Evolutionary conservation across 768 basidiomycete genomes (phyloP).

Genomic region (Coprinopsis cinerea): DNA sequence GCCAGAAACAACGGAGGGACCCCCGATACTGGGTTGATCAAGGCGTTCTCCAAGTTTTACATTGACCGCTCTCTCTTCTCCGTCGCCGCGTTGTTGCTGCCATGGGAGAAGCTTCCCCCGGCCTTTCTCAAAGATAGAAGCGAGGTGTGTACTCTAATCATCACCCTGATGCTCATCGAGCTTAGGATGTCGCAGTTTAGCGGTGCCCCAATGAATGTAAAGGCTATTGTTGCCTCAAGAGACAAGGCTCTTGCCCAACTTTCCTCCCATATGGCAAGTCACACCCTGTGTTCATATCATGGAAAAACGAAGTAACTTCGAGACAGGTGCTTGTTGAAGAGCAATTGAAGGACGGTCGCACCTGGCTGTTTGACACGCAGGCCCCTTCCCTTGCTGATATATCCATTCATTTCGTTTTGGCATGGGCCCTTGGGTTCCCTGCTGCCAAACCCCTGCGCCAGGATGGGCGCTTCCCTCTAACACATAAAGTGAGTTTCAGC

Average conservation of each 20-base stretch:
- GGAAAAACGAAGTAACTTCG: not conserved
- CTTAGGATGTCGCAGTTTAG: conserved; percentile 19
- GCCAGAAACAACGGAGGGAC: conserved; percentile 32
- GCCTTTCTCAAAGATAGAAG: conserved; percentile 46
- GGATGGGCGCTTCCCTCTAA: conserved; percentile 29
- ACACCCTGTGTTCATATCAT: not conserved
- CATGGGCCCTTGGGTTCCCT: conserved; percentile 37
- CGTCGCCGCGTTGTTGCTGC: conserved; percentile 33
- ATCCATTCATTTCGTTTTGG: conserved; percentile 41
- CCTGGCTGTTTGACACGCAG: conserved; percentile 54
- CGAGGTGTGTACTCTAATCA: conserved; percentile 25
- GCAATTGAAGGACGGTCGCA: conserved; percentile 46
- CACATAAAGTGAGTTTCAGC: conserved; percentile 29
- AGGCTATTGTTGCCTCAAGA: conserved; percentile 27
- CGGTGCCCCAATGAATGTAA: conserved; percentile 32
- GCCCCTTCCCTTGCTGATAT: conserved; percentile 47
- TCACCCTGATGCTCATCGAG: not conserved
- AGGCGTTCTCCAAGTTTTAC: conserved; percentile 42
- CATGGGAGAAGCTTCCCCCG: conserved; percentile 42
- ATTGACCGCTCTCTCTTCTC: conserved; percentile 39
- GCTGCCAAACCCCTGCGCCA: conserved; percentile 33
- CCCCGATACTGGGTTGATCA: conserved; percentile 41
- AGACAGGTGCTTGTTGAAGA: conserved; percentile 28
- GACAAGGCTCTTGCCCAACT: conserved; percentile 32
- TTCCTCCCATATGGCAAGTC: conserved; percentile 43